Conservation (phyloP, 1,139 yeast genomes). For the Scheffersomyces illinoinensis region DNA sequence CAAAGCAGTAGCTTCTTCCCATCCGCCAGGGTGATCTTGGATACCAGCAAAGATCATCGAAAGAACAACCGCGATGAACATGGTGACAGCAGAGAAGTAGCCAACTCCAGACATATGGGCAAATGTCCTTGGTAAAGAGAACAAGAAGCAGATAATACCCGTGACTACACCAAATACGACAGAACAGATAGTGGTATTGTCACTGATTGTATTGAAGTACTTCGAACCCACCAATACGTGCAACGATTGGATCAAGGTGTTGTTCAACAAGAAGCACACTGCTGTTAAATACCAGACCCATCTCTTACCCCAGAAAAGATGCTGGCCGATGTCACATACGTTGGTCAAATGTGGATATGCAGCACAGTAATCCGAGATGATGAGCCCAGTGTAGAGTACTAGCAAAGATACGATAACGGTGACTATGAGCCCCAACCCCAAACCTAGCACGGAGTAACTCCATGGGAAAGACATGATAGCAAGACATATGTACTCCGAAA, state of each 20-base stretch:
- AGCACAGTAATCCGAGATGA: constrained; percentile 55
- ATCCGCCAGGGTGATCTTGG: constrained; percentile 50
- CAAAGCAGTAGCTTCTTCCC: constrained; percentile 21
- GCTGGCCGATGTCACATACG: constrained; percentile 62
- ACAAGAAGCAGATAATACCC: constrained; percentile 46
- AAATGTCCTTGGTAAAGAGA: constrained; percentile 59
- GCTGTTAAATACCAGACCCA: constrained; percentile 63
- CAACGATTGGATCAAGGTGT: constrained; percentile 57
- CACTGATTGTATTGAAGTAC: constrained; percentile 55
- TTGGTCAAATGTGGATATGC: constrained; percentile 52
- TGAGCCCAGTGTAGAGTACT: constrained; percentile 56
- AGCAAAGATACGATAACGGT: constrained; percentile 53
- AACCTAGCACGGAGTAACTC: constrained; percentile 60
- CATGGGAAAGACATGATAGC: constrained; percentile 68
- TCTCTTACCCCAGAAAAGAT: constrained; percentile 50
- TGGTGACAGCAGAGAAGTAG: constrained; percentile 53
- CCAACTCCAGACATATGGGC: constrained; percentile 52
- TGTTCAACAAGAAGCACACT: constrained; percentile 52
- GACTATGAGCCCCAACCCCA: constrained; percentile 57
- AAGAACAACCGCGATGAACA: constrained; percentile 56
- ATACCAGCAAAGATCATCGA: constrained; percentile 56
- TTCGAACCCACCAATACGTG: constrained; percentile 64
- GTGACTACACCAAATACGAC: constrained; percentile 51
- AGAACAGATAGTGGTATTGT: constrained; percentile 50
- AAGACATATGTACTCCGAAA: constrained; percentile 61